These are phyloP conservation scores for Actinidia chinensis DNA, from an alignment of 179 eudicot species.

Conservation along the genomic window DNA sequence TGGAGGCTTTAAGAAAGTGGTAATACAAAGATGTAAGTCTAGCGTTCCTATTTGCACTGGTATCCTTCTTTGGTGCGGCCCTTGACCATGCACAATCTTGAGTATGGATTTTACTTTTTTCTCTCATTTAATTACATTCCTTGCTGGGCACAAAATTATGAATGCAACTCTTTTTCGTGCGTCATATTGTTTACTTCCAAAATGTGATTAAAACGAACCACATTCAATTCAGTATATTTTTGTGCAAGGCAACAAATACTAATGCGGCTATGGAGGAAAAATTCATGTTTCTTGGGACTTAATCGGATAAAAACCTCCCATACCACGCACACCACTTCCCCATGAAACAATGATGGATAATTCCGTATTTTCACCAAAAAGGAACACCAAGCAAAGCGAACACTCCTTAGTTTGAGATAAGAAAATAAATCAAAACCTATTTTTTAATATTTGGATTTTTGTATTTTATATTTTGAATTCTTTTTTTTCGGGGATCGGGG, in stretches of 20 bases:
- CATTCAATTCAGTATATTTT: background rate
- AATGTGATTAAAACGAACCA: background rate
- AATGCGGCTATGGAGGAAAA: too few relatives aligned
- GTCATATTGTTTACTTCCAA: conserved; percentile 3
- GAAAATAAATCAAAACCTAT: too few relatives aligned
- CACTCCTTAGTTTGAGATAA: too few relatives aligned
- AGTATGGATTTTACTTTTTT: background rate
- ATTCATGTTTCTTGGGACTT: background rate
- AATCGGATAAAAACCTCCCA: too few relatives aligned
- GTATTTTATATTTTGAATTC: too few relatives aligned
- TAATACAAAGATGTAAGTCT: background rate
- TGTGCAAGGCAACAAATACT: background rate
- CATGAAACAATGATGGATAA: too few relatives aligned
- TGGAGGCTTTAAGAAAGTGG: too few relatives aligned
- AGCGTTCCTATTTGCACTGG: background rate
- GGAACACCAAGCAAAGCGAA: too few relatives aligned
- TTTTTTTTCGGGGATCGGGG: too few relatives aligned
- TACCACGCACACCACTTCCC: too few relatives aligned
- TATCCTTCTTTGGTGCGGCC: conserved; percentile 8
- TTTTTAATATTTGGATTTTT: too few relatives aligned
- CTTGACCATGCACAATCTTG: conserved; percentile 7
- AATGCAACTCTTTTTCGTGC: background rate
- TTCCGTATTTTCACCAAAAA: too few relatives aligned
- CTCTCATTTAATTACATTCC: conserved; percentile 3
- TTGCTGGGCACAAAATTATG: background rate